A percentile compares a stretch with the other conserved stretches of the same genome.
Conservation (phyloP, 768 basidiomycete genomes). For the Boletus tomentosulus region DNA sequence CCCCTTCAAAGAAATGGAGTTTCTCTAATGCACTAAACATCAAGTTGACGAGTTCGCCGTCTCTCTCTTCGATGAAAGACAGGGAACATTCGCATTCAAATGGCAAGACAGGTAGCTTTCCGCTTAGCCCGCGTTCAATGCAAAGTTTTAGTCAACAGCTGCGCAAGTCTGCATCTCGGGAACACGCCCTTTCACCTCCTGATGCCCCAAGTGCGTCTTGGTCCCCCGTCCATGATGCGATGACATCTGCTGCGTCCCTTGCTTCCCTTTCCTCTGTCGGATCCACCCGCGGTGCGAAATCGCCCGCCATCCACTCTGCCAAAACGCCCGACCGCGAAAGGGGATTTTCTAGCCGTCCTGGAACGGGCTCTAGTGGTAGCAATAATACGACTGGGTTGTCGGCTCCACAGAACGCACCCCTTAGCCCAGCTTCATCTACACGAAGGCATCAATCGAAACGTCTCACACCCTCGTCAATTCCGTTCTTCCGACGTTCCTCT, state of each 20-base stretch:
- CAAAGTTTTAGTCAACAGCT: conserved; percentile 59
- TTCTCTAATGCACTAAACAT: conserved; percentile 83
- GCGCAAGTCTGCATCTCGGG: conserved; percentile 68
- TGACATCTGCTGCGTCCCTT: conserved; percentile 74
- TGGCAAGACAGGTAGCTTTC: conserved; percentile 49
- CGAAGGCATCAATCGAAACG: conserved; percentile 68
- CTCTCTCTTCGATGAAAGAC: conserved; percentile 50
- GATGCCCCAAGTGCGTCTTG: conserved; percentile 47
- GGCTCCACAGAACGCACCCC: conserved; percentile 53
- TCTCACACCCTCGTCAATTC: conserved; percentile 88
- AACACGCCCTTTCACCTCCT: conserved; percentile 48
- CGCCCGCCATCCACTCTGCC: conserved; percentile 37
- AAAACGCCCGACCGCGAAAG: conserved; percentile 63
- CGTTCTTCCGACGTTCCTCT: conserved; percentile 89
- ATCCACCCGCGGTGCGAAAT: conserved; percentile 51
- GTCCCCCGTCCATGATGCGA: conserved; percentile 71
- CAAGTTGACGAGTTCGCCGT: conserved; percentile 65
- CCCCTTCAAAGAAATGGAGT: conserved; percentile 96
- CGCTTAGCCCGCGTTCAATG: conserved; percentile 63
- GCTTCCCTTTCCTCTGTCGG: conserved; percentile 71
- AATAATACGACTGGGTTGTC: conserved; percentile 58
- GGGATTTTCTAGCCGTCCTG: conserved; percentile 57
- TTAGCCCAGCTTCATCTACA: conserved; percentile 69
- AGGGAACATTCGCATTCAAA: conserved; percentile 33
- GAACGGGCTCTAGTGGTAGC: conserved; percentile 73